These are phyloP conservation scores for Nemania serpens DNA, from an alignment of 2,329 filamentous ascomycete species.

Conservation along the genomic window DNA sequence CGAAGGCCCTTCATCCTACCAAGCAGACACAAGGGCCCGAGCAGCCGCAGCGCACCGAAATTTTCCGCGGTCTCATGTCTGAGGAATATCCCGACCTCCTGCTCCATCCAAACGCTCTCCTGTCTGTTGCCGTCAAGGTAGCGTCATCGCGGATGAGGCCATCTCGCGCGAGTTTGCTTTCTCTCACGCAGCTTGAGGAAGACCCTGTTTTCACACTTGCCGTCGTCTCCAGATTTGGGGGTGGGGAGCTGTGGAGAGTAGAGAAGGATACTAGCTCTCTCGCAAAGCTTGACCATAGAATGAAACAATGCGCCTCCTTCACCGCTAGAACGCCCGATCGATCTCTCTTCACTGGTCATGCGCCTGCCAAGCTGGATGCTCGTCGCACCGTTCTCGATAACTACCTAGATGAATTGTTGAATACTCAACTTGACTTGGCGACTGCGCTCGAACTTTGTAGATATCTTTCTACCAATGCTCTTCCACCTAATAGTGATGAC, in stretches of 20 bases:
- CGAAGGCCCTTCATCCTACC: conserved; percentile 47
- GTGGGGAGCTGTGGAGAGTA: conserved; percentile 85
- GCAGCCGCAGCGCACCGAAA: conserved; percentile 51
- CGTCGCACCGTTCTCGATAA: conserved; percentile 78
- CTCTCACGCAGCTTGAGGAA: conserved; percentile 79
- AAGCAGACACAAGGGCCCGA: conserved; percentile 41
- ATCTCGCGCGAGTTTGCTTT: conserved; percentile 82
- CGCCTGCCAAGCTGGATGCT: conserved; percentile 90
- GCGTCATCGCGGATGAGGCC: conserved; percentile 95
- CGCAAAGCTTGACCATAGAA: conserved; percentile 76
- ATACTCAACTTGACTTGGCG: conserved; percentile 77
- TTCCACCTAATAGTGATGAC: conserved; percentile 67
- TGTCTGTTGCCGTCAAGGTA: conserved; percentile 82
- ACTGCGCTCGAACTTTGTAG: conserved; percentile 83
- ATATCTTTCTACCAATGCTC: conserved; percentile 74
- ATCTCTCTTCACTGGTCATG: conserved; percentile 86
- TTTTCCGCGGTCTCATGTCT: conserved; percentile 79
- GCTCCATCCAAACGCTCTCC: conserved; percentile 84
- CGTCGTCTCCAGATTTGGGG: conserved; percentile 75
- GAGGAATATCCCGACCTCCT: conserved; percentile 87
- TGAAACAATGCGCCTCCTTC: conserved; percentile 76
- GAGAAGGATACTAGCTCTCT: conserved; percentile 89
- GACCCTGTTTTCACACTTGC: conserved; percentile 94
- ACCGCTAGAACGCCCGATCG: conserved; percentile 80
- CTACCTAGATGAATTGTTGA: conserved; percentile 84